These are phyloP conservation scores for Clonostachys solani DNA, from an alignment of 2,329 filamentous ascomycete genomes.

Conservation along the genomic window DNA sequence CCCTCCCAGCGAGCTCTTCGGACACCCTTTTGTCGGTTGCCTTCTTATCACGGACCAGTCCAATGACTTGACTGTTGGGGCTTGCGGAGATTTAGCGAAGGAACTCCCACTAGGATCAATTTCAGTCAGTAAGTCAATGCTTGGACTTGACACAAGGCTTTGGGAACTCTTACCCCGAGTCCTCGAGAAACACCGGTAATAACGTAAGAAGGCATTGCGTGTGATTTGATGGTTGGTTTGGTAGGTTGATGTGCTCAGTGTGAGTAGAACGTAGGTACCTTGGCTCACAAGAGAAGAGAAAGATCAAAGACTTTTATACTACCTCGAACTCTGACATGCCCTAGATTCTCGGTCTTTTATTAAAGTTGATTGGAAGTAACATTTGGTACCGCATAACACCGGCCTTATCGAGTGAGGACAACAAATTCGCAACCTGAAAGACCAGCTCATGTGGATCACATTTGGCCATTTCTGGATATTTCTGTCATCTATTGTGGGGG, in stretches of 20 bases:
- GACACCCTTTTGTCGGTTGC: constrained; percentile 36
- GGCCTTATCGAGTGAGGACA: too few relatives aligned
- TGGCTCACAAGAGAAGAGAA: too few relatives aligned
- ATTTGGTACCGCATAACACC: too few relatives aligned
- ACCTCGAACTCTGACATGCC: too few relatives aligned
- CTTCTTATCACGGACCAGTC: constrained; percentile 40
- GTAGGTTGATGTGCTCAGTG: not conserved
- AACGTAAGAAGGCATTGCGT: constrained; percentile 9
- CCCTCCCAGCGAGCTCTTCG: constrained; percentile 25
- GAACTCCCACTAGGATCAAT: constrained; percentile 37
- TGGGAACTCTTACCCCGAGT: constrained; percentile 6
- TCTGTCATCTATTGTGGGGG: too few relatives aligned
- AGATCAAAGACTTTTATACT: too few relatives aligned
- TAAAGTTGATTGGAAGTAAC: too few relatives aligned
- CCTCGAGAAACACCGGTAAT: constrained; percentile 10
- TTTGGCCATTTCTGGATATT: too few relatives aligned
- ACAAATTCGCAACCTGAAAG: too few relatives aligned
- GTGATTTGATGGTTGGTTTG: constrained; percentile 2
- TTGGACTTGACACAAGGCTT: not conserved
- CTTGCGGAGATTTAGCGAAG: constrained; percentile 38
- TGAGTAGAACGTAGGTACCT: not conserved
- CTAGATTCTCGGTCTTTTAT: too few relatives aligned
- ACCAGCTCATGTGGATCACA: too few relatives aligned
- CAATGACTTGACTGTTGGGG: constrained; percentile 37
- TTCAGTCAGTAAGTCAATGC: not conserved